A percentile compares a stretch with the other conserved stretches of the same genome.
phyloP scores from a whole-genome alignment of 2,329 filamentous ascomycete species.

The Hymenoscyphus fraxineus region DNA sequence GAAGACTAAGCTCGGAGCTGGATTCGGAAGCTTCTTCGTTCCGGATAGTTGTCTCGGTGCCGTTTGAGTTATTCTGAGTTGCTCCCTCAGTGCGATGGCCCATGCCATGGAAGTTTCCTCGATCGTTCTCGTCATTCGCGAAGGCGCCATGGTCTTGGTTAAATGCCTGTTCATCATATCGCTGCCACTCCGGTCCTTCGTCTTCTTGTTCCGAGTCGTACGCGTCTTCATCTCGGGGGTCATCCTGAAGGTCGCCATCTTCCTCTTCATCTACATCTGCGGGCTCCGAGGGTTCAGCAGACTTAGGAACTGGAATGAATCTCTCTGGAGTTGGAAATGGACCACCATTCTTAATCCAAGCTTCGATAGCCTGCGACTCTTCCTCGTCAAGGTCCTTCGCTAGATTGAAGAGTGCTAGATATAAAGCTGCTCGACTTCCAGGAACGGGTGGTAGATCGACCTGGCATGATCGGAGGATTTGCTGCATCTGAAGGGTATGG shows the following conservation, averaged over 20 bases:
- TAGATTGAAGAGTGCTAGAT: constrained; percentile 13
- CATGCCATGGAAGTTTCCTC: constrained; percentile 10
- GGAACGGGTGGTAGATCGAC: constrained; percentile 14
- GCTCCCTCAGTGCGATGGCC: not conserved
- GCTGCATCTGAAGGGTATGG: constrained; percentile 23
- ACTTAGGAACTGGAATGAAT: not conserved
- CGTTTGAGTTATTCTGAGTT: not conserved
- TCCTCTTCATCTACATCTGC: not conserved
- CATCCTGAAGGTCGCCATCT: not conserved
- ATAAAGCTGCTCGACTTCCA: constrained; percentile 16
- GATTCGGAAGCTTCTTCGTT: not conserved
- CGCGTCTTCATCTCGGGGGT: not conserved
- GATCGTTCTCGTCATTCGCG: constrained; percentile 10
- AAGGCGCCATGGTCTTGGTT: not conserved
- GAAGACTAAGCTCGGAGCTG: not conserved
- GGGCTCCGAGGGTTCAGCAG: not conserved
- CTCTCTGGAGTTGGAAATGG: constrained; percentile 3
- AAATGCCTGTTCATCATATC: not conserved
- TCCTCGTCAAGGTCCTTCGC: constrained; percentile 18
- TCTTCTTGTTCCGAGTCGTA: not conserved
- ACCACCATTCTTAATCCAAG: constrained; percentile 22
- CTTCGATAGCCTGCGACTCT: constrained; percentile 13
- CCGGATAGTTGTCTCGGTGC: not conserved
- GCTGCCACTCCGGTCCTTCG: not conserved
- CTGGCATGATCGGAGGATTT: constrained; percentile 21